Evolutionary conservation across 768 basidiomycete species (phyloP), one percentile per base, ranked within the genome.

Genomic region (Leccinellum rugosiceps): DNA sequence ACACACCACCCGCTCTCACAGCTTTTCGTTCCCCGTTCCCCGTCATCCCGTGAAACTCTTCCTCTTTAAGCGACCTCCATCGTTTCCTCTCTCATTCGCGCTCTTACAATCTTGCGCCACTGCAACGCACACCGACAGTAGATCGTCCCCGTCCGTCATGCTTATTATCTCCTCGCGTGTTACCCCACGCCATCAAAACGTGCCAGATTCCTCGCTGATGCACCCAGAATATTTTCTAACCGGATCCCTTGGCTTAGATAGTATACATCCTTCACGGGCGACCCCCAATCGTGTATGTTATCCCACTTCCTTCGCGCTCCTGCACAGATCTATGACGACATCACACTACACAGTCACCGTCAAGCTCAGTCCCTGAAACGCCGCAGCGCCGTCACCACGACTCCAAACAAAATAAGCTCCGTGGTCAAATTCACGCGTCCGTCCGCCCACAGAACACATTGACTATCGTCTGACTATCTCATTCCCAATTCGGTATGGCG

Each of bases 141-240:
- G 7, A 10, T 41, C 38, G 38, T 41, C 9, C 38, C 38, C 32
- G 25, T 34, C 6, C 28, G 21, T 35, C 34, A 34, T 15, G 35
- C 21, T 4, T n/a, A 21, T 38, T 25, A 46, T 26, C 32, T 26
- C 19, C 55, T 35, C 60, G 51, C 56, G 56, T 53, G 6, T 34
- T 61, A 58, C 65, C 65, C 65, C 65, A 65, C 51, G 43, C 65
- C 65, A 65, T 67, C 65, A 65, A 61, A 57, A 65, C 65, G 65
- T 65, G 65, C 34, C 48, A 44, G 55, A 64, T 60, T 15, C 13
- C 25, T 53, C 58, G 48, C 51, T 48, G 34, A 47, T 13, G 19
- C n/a, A 3, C 17, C 41, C 31, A 44, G 45, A 53, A 46, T 38
- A 45, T 26, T 10, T 28, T 49, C 50, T 41, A n/a, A 30, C 31